Conservation (phyloP, 345 rosid genomes). For the Lepidium sativum region DNA sequence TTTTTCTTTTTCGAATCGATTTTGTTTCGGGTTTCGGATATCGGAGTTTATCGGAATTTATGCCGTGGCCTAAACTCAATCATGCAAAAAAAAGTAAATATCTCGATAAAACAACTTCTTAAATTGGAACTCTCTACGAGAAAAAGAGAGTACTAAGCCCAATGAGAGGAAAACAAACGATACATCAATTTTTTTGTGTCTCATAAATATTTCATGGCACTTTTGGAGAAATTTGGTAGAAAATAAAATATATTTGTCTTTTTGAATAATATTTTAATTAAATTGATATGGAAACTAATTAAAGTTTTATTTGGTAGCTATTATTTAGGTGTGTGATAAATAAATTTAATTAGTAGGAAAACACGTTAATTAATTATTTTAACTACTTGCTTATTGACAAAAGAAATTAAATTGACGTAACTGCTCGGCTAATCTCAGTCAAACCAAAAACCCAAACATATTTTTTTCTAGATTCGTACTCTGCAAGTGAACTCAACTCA, state of each 20-base stretch:
- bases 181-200: no score
- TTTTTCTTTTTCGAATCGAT: no score
- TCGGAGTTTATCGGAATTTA: no score
- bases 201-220: background rate
- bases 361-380: background rate
- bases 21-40: no score
- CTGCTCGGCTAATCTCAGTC: background rate
- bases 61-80: no score
- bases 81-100: no score
- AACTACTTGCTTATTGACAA: background rate
- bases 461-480: conserved; percentile 13
- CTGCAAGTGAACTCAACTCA: conserved; percentile 22
- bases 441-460: background rate
- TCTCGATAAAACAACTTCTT: no score
- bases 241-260: background rate
- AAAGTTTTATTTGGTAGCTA: background rate
- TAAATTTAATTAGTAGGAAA: background rate
- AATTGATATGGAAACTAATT: background rate
- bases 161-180: no score
- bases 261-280: background rate
- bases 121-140: no score
- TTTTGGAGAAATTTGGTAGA: background rate
- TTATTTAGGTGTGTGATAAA: background rate
- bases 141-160: no score
- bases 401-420: background rate